Conservation (phyloP, 2,329 filamentous ascomycete genomes). For the Periconia sp. region DNA sequence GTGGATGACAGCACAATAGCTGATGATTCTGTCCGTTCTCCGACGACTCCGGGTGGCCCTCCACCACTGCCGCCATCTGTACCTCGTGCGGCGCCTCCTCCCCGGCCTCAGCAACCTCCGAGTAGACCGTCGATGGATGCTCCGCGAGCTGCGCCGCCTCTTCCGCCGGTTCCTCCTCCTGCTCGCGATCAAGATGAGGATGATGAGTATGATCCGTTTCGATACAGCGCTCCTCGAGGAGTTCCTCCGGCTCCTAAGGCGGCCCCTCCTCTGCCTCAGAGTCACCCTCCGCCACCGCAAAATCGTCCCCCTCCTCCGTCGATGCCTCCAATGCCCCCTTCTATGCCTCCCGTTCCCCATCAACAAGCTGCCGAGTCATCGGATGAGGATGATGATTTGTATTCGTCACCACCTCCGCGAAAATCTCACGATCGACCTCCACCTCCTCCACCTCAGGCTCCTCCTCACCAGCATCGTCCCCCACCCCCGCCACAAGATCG, state of each 20-base stretch:
- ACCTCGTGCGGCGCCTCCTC: constrained; percentile 59
- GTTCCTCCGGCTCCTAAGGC: constrained; percentile 39
- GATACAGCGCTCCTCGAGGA: constrained; percentile 52
- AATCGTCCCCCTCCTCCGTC: constrained; percentile 38
- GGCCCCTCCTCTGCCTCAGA: constrained; percentile 39
- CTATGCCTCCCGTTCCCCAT: constrained; percentile 34
- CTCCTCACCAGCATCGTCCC: constrained; percentile 40
- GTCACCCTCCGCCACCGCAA: constrained; percentile 32
- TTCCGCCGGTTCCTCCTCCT: constrained; percentile 70
- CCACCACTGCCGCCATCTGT: constrained; percentile 43
- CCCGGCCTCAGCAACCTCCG: constrained; percentile 60
- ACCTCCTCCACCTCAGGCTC: constrained; percentile 44
- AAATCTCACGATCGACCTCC: constrained; percentile 44
- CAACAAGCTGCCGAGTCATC: constrained; percentile 33
- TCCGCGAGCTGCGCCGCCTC: constrained; percentile 73
- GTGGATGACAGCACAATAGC: constrained; percentile 68
- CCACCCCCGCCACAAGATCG: constrained; percentile 49
- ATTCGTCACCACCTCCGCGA: constrained; percentile 41
- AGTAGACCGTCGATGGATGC: constrained; percentile 71
- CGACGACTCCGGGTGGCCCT: constrained; percentile 40
- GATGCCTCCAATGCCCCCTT: constrained; percentile 45
- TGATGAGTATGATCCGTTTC: constrained; percentile 72
- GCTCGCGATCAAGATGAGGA: constrained; percentile 50
- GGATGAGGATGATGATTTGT: constrained; percentile 47
- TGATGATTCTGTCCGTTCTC: constrained; percentile 57